phyloP scores from a whole-genome alignment of 257 asterid species.

The Asclepias syriaca region DNA sequence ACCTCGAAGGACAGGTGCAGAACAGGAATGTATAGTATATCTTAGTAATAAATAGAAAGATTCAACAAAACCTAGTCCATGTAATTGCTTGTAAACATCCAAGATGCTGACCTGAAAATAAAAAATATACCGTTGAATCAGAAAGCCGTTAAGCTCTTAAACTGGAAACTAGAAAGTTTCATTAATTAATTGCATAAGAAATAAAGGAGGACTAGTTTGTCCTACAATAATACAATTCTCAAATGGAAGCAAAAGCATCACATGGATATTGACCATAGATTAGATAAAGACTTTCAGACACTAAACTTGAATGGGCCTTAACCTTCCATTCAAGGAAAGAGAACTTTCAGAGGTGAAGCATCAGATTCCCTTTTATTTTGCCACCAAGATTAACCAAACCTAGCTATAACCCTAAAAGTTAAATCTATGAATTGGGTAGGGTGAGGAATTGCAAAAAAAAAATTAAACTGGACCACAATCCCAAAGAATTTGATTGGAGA shows the following conservation, averaged over 20 bases:
- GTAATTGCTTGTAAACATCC: not conserved
- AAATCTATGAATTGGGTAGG: not conserved
- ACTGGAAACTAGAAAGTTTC: not conserved
- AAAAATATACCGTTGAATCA: not conserved
- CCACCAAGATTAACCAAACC: not conserved
- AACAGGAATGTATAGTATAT: not conserved
- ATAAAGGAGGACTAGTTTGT: not conserved
- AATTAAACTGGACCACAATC: not conserved
- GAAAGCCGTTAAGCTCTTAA: not conserved
- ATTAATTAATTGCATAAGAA: not conserved
- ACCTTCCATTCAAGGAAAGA: not conserved
- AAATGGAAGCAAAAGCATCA: not conserved
- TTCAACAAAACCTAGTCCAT: not conserved
- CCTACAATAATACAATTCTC: not conserved
- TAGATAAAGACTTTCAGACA: not conserved
- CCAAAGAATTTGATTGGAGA: not conserved
- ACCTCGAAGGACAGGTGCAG: not conserved
- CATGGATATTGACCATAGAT: not conserved
- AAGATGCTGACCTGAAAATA: constrained; percentile 2
- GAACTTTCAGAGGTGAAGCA: not conserved
- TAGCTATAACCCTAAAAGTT: not conserved
- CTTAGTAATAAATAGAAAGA: not conserved
- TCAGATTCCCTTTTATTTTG: not conserved
- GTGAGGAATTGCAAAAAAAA: not conserved
- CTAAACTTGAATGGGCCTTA: not conserved